A percentile compares a stretch with the other conserved stretches of the same genome.
Conservation (phyloP, 2,329 filamentous ascomycete genomes). For the Pseudogymnoascus verrucosus region DNA sequence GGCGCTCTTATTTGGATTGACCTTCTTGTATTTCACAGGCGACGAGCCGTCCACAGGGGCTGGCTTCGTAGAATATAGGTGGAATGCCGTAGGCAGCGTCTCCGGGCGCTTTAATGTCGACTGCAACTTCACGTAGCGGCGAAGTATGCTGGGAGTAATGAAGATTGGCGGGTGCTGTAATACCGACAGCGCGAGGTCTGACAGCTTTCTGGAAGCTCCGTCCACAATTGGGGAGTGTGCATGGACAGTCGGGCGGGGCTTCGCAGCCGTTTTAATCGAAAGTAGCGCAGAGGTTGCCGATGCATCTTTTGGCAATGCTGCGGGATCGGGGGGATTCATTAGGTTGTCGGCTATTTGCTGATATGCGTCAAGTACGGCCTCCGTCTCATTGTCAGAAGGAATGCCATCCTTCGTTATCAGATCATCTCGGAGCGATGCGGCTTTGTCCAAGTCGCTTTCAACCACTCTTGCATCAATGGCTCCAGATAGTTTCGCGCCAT, state of each 20-base stretch:
- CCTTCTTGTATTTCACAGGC: conserved; percentile 50
- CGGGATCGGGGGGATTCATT: conserved; percentile 16
- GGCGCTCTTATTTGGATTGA: conserved; percentile 59
- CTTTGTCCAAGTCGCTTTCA: conserved; percentile 17
- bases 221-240: conserved; percentile 16
- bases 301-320: conserved; percentile 15
- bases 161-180: conserved; percentile 69
- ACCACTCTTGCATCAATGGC: conserved; percentile 17
- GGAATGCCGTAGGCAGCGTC: conserved; percentile 70
- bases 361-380: conserved; percentile 18
- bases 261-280: conserved; percentile 30
- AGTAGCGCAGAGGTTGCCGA: conserved; percentile 48
- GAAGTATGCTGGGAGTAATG: conserved; percentile 66
- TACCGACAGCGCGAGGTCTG: conserved; percentile 58
- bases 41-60: conserved; percentile 53
- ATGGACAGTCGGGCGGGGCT: conserved; percentile 10
- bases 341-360: conserved; percentile 20
- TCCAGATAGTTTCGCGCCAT: background rate
- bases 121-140: conserved; percentile 69
- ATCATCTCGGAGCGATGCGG: conserved; percentile 16
- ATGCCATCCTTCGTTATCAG: conserved; percentile 18
- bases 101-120: conserved; percentile 63
- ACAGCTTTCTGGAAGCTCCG: conserved; percentile 40
- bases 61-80: conserved; percentile 78
- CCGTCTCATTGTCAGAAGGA: conserved; percentile 20